These are phyloP conservation scores for Pseudogymnoascus sp. DNA, from an alignment of 2,329 filamentous ascomycete species.

Conservation along the genomic window DNA sequence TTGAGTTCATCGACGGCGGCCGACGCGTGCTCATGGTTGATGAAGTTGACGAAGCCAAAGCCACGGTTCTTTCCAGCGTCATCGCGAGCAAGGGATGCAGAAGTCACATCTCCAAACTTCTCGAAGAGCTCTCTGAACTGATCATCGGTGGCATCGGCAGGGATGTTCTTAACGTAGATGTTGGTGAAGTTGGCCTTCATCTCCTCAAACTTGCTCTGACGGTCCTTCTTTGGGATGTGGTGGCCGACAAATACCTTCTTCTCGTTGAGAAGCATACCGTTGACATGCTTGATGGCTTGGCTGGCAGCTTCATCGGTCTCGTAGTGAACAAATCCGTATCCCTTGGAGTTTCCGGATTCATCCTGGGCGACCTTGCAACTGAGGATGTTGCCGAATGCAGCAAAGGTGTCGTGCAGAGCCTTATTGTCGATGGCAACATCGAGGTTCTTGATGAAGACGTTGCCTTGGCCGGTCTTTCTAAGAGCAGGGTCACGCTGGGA, in stretches of 20 bases:
- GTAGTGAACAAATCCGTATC: constrained; percentile 99
- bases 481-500: constrained; percentile 98
- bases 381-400: constrained; percentile 96
- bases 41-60: constrained; percentile 94
- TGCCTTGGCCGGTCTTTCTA: constrained; percentile 98
- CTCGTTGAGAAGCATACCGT: constrained; percentile 99
- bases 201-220: constrained; percentile 99
- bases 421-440: constrained; percentile 99
- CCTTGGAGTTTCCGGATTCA: constrained; percentile 93
- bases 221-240: constrained; percentile 99
- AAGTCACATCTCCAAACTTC: constrained; percentile 88
- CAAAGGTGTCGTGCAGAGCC: constrained; percentile 98
- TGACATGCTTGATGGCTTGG: constrained; percentile 98
- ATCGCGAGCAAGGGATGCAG: constrained; percentile 85
- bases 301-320: constrained; percentile 96
- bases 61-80: constrained; percentile 86
- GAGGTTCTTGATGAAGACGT: constrained; percentile 99
- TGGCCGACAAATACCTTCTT: constrained; percentile 99
- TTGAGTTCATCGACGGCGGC: constrained; percentile 88
- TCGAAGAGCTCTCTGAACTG: constrained; percentile 92
- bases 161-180: constrained; percentile 98
- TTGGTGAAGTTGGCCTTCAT: constrained; percentile 99
- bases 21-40: constrained; percentile 77
- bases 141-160: constrained; percentile 74
- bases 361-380: constrained; percentile 99